Base-by-base conservation (phyloP, 257 asterid genomes). In the Oldenlandia corymbosa region DNA sequence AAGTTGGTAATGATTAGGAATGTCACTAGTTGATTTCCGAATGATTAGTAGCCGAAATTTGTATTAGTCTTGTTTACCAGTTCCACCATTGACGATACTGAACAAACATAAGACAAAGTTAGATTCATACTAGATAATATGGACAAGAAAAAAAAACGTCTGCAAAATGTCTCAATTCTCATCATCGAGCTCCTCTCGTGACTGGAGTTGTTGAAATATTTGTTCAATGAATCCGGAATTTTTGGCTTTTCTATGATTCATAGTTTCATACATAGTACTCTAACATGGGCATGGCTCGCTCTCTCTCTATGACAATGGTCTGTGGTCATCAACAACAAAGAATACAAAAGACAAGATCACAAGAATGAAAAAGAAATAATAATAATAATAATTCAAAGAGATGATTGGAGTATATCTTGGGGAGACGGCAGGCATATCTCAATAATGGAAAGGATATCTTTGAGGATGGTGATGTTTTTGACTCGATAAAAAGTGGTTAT, bases 1-100 rank as follows among this genome's bases (percentile, higher is more conserved):
- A 62, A 46, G 77, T 78, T 51, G 80, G 76, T 76, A 70, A 78
- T 78, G 81, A 81, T 78, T 75, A 68, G 72, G 71, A 48, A 51
- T 31, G 61, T 63, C 81, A 82, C 83, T 82, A 66, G n/a, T n/a
- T n/a, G n/a, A 79, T 74, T 73, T 54, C 53, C 41, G 16, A 71
- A 79, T 82, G 64, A 81, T 76, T 67, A 63, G 65, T 41, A 31
- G 48, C 60, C 72, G 17, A 58, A 34, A 34, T 4, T 3, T 3
- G 2, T 4, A 43, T 42, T 60, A 48, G 51, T 64, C 66, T 48
- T 5, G 6, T 34, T 3, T 4, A 62, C 32, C 72, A 58, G 36
- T 61, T 39, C 53, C 71, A 58, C 70, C 55, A 53, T 39, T 27
- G 46, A 56, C 6, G 37, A 24, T 56, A 5, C 39, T 16, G n/a